Evolutionary conservation across 768 basidiomycete genomes (phyloP).

Genomic region (Lyophyllum semitale): DNA sequence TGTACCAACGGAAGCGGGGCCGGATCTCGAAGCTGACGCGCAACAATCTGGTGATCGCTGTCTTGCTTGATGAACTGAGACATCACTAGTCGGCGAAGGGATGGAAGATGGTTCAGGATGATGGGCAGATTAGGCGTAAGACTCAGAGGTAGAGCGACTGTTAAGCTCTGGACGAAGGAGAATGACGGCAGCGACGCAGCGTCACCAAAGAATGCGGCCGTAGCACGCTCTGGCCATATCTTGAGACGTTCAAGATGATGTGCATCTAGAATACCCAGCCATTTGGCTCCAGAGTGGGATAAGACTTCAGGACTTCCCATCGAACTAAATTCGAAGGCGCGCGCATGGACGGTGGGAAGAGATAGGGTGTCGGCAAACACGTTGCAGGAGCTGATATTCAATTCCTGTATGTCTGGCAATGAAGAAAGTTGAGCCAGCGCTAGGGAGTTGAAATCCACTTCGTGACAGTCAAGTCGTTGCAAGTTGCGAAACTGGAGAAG

Average conservation of each 20-base stretch:
- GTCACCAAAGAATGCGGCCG: not conserved
- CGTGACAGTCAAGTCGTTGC: not conserved
- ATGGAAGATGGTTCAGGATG: not conserved
- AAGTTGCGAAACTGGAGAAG: conserved; percentile 1
- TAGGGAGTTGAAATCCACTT: not conserved
- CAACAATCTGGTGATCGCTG: not conserved
- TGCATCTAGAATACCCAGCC: not conserved
- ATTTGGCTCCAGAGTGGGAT: not conserved
- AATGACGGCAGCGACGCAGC: not conserved
- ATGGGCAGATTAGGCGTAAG: not conserved
- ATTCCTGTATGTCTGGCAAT: not conserved
- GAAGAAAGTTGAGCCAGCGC: not conserved
- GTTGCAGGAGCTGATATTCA: not conserved
- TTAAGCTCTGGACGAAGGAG: not conserved
- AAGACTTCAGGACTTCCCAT: not conserved
- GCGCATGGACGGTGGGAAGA: not conserved
- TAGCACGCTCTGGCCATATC: not conserved
- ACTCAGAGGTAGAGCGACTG: not conserved
- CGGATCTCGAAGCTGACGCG: not conserved
- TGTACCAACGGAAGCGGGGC: not conserved
- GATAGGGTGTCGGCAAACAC: not conserved
- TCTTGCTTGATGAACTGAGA: not conserved
- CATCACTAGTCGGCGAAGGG: not conserved
- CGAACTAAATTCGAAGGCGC: not conserved
- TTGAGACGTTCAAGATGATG: not conserved